These are phyloP conservation scores for Penicillium verrucosum DNA, from an alignment of 2,329 filamentous ascomycete genomes.

Conservation along the genomic window DNA sequence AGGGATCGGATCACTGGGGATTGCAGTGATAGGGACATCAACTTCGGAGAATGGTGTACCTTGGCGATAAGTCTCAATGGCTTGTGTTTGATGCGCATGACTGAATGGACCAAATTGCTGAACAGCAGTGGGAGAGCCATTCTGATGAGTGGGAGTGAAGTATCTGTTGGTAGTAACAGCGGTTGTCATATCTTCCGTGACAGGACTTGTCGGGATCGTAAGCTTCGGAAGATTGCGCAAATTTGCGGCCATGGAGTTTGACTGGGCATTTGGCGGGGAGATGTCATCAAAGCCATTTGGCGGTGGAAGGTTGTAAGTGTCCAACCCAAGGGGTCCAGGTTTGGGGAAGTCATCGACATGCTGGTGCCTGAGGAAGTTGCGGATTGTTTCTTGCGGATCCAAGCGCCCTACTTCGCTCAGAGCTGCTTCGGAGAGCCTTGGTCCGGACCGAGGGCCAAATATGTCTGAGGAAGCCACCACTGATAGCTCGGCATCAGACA, in stretches of 20 bases:
- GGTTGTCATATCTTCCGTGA: neutral
- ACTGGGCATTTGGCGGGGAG: neutral
- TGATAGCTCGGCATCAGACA: slow-evolving; percentile 74
- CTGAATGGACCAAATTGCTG: neutral
- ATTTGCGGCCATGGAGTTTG: slow-evolving; percentile 38
- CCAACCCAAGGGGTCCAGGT: neutral
- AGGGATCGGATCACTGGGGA: slow-evolving; percentile 69
- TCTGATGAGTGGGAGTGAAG: neutral
- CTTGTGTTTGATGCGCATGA: neutral
- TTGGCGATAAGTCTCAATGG: neutral
- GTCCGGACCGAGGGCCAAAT: slow-evolving; percentile 58
- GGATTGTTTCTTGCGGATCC: slow-evolving; percentile 89
- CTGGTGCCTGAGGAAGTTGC: slow-evolving; percentile 86
- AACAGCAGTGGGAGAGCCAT: neutral
- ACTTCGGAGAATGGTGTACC: slow-evolving; percentile 73
- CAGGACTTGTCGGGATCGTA: slow-evolving; percentile 47
- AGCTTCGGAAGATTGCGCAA: slow-evolving; percentile 56
- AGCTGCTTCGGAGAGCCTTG: slow-evolving; percentile 62
- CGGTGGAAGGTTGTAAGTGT: neutral
- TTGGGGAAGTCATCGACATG: slow-evolving; percentile 43
- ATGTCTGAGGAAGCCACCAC: slow-evolving; percentile 89
- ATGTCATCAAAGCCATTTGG: neutral
- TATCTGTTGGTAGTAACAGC: neutral
- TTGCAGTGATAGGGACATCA: slow-evolving; percentile 77
- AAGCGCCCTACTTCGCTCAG: slow-evolving; percentile 38